Evolutionary conservation across 768 basidiomycete genomes (phyloP), one percentile per base, ranked within the genome.

Genomic region (Flagelloscypha sp.): DNA sequence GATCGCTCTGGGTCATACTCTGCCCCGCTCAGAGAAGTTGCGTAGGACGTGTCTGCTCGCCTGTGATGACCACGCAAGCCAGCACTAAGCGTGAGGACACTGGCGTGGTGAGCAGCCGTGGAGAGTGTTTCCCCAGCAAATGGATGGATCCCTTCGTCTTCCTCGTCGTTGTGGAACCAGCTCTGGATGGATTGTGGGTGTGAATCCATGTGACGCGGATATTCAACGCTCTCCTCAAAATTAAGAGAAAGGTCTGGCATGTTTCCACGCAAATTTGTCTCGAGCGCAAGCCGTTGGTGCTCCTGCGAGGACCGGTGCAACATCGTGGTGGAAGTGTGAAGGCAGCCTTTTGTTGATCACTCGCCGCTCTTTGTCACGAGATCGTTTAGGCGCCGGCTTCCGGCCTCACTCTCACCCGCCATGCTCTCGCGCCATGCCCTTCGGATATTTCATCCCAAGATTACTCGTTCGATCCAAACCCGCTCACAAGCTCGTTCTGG

Each of bases 1-100:
- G 84, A 83, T 15, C 87, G 66, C 22, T 90, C 86, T 3, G 87
- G 86, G 53, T 90, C 87, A 43, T 84, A 90, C 50, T 90, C 87
- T 27, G 80, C 80, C 24, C 79, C 84, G 53, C 79, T 84, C 34
- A 83, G 50, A 46, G 76, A 69, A 12, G 62, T 52, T n/a, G n/a
- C n/a, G n/a, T n/a, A n/a, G 68, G 32, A 56, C 11, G 41, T 47
- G 46, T 84, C 79, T 39, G 78, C 61, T 30, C 68, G 62, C 13
- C 54, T 56, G 13, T 54, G 58, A 3, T 76, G 65, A 2, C 65
- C 67, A 24, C 72, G 79, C 7, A 94, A 68, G 1, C 92, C 90
- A 3, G 88, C 86, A 35, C 73, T 84, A 12, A 95, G 68, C 0
- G 92, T 94, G 35, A 94, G 64, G 2, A 76, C 87, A 44, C 83